Evolutionary conservation across 306 rosid species (phyloP), one percentile per base, ranked within the genome.

Genomic region (Cicer cuneatum): DNA sequence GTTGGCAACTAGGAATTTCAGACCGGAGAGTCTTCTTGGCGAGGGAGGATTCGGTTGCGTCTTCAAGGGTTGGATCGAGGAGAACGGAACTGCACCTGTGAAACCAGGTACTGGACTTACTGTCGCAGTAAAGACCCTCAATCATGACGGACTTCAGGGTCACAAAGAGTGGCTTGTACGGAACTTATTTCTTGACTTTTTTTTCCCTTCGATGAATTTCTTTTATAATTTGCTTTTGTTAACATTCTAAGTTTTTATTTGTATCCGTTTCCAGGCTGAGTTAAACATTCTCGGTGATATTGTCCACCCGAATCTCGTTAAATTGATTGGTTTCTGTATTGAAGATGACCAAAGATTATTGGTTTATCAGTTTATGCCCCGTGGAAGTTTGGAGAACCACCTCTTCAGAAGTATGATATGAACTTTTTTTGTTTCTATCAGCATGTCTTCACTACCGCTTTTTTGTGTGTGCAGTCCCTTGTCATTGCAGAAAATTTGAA

Each of bases 21-120:
- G 96, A 82, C 98, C 98, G 0, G 98, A 93, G 83, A 89, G 96
- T 77, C 96, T 93, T 76, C 98, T 93, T 71, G 98, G 98, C 12
- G 98, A 93, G 85, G 98, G 98, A 68, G 98, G 98, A 29, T 93
- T 93, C 71, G 98, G 98, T 72, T 93, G 97, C 64, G 98, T 93
- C 49, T 93, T 93, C 83, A 93, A 93, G 78, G 98, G 98, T 72
- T 93, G 98, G 98, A 81, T 93, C 10, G 98, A 93, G 81, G 97
- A 89, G 86, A 89, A 93, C 19, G 98, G 98, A 73, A 93, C 98
- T 61, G 96, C 96, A 78, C 97, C 98, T 13, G 98, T 89, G 70
- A 93, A 91, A 85, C 97, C 98, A 12, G 98, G 98, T 65, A 93
- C 98, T 7, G 98, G 98, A 19, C 98, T 93, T 73, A 93, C 98